Evolutionary conservation across 2,329 filamentous ascomycete genomes (phyloP).

Genomic region (Arthroderma sp.): DNA sequence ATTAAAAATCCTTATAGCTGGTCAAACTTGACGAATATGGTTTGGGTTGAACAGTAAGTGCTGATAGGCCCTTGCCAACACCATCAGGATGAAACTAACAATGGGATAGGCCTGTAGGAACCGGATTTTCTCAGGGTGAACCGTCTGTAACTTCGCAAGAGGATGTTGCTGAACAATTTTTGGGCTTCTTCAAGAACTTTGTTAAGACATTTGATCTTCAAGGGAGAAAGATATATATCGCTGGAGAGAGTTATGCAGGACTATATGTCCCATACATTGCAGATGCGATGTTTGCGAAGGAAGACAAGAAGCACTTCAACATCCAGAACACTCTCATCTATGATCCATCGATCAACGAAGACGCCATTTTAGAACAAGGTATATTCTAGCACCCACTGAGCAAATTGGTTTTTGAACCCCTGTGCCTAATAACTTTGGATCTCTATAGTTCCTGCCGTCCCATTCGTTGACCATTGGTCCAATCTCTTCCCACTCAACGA

Average conservation of each 20-base stretch:
- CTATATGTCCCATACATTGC: slow-evolving; percentile 59
- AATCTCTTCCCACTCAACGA: slow-evolving; percentile 35
- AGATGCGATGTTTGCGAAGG: slow-evolving; percentile 55
- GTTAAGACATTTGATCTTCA: slow-evolving; percentile 56
- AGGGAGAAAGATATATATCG: slow-evolving; percentile 56
- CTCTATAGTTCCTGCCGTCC: slow-evolving; percentile 24
- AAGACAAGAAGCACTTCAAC: slow-evolving; percentile 55
- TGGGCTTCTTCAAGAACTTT: slow-evolving; percentile 70
- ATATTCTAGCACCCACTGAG: slow-evolving; percentile 3
- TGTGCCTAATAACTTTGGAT: background rate
- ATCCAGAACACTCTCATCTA: slow-evolving; percentile 58
- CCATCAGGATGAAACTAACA: background rate
- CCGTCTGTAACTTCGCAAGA: slow-evolving; percentile 52
- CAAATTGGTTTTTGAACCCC: background rate
- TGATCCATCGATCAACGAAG: slow-evolving; percentile 50
- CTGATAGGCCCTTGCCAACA: background rate
- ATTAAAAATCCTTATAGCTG: slow-evolving; percentile 58
- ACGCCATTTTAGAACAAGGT: slow-evolving; percentile 38
- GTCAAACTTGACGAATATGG: slow-evolving; percentile 61
- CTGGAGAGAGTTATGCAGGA: slow-evolving; percentile 60
- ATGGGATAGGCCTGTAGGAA: slow-evolving; percentile 37
- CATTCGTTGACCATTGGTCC: slow-evolving; percentile 29
- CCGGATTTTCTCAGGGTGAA: slow-evolving; percentile 55
- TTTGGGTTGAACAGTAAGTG: slow-evolving; percentile 58
- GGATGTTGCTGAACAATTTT: slow-evolving; percentile 57